These are phyloP conservation scores for Colletotrichum aenigma DNA, from an alignment of 2,329 filamentous ascomycete genomes.

Conservation along the genomic window DNA sequence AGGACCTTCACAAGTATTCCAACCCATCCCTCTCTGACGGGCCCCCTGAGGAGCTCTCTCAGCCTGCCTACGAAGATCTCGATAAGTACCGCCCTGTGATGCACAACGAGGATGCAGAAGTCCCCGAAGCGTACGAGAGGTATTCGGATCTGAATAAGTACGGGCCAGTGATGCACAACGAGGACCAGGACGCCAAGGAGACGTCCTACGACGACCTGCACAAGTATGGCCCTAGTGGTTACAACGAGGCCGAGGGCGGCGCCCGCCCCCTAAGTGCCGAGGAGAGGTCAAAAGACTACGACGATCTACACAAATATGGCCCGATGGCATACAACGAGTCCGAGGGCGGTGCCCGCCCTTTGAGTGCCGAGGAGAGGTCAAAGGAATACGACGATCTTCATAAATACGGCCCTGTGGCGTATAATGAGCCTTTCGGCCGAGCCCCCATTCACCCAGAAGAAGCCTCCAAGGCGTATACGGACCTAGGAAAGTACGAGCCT, in stretches of 20 bases:
- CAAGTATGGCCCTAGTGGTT: conserved; percentile 36
- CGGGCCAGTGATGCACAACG: conserved; percentile 28
- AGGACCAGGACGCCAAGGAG: conserved; percentile 37
- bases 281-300: conserved; percentile 44
- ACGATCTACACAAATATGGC: conserved; percentile 38
- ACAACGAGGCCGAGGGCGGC: conserved; percentile 40
- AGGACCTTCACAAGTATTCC: conserved; percentile 39
- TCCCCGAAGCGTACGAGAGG: conserved; percentile 11
- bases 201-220: conserved; percentile 44
- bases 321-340: conserved; percentile 36
- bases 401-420: conserved; percentile 28
- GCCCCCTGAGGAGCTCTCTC: conserved; percentile 25
- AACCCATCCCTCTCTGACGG: conserved; percentile 14
- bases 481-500: conserved; percentile 21
- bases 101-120: conserved; percentile 35
- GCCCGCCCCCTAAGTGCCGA: conserved; percentile 32
- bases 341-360: conserved; percentile 30
- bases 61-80: conserved; percentile 37
- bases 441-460: conserved; percentile 6
- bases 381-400: conserved; percentile 41
- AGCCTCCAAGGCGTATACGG: conserved; percentile 12
- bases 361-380: conserved; percentile 41
- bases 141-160: conserved; percentile 25
- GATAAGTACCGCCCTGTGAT: conserved; percentile 33
- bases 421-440: conserved; percentile 24